Conservation (phyloP, 768 basidiomycete genomes). For the Boletus tylopilopsis region DNA sequence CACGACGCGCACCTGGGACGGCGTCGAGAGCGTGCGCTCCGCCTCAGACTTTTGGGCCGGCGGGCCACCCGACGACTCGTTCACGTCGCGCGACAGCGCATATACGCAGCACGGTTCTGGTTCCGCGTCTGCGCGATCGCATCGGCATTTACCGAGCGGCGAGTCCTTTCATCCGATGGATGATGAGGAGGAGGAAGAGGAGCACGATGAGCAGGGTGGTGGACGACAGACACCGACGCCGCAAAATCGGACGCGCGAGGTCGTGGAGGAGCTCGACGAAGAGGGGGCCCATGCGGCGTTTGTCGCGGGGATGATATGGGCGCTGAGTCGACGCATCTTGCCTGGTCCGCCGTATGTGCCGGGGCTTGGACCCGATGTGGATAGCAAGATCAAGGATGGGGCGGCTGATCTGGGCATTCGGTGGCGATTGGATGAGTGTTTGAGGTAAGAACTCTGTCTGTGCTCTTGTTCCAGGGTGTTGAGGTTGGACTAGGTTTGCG, state of each 20-base stretch:
- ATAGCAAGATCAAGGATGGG: constrained; percentile 35
- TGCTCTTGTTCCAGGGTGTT: background rate
- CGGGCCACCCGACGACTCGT: constrained; percentile 9
- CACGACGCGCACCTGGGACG: constrained; percentile 18
- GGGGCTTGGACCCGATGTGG: constrained; percentile 9
- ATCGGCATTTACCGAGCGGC: constrained; percentile 15
- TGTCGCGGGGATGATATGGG: constrained; percentile 85
- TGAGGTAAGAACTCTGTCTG: constrained; percentile 45
- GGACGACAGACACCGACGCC: constrained; percentile 24
- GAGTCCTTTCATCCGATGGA: constrained; percentile 34
- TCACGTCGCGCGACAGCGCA: constrained; percentile 16
- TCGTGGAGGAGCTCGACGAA: constrained; percentile 55
- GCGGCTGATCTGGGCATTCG: constrained; percentile 37
- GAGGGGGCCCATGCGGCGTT: constrained; percentile 80
- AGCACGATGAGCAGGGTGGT: constrained; percentile 4
- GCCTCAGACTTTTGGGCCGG: constrained; percentile 80
- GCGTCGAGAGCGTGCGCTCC: constrained; percentile 49
- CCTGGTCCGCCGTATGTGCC: constrained; percentile 80
- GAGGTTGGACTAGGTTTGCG: constrained; percentile 57
- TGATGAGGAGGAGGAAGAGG: constrained; percentile 24
- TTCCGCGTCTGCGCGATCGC: constrained; percentile 4
- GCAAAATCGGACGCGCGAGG: background rate
- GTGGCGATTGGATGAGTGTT: constrained; percentile 81
- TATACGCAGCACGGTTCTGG: constrained; percentile 3
- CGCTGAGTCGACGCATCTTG: constrained; percentile 64